phyloP scores from a whole-genome alignment of 2,329 filamentous ascomycete genomes.

The Cordyceps militaris region DNA sequence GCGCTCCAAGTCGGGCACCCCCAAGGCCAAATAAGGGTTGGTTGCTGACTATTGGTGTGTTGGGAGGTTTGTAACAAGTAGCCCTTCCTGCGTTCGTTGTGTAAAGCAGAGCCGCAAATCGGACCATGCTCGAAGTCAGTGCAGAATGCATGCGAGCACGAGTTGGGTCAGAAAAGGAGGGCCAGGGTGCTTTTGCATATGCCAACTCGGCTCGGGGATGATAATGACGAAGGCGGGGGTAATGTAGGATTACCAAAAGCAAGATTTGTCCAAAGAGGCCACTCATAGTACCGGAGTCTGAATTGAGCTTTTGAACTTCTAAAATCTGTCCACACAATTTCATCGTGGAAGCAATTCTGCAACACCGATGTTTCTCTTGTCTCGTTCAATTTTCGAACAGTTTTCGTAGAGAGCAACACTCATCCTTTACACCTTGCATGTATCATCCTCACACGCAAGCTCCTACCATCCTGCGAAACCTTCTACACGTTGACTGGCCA shows the following conservation, averaged over 20 bases:
- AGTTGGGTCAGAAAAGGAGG: background rate
- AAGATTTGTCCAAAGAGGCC: background rate
- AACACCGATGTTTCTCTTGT: too few species aligned
- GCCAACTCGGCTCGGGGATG: background rate
- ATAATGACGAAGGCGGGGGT: background rate
- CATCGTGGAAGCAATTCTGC: too few species aligned
- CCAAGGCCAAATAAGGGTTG: slow-evolving; percentile 24
- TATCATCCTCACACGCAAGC: too few species aligned
- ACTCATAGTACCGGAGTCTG: background rate
- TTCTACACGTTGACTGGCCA: too few species aligned
- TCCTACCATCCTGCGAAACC: too few species aligned
- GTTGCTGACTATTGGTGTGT: too few species aligned
- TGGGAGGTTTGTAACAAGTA: background rate
- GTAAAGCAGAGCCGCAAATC: background rate
- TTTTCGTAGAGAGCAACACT: too few species aligned
- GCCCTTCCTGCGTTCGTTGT: too few species aligned
- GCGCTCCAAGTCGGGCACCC: slow-evolving; percentile 54
- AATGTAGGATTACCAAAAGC: background rate
- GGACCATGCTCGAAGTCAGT: background rate
- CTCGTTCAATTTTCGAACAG: too few species aligned
- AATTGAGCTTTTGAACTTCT: too few species aligned
- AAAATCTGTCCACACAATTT: too few species aligned
- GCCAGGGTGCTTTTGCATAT: background rate
- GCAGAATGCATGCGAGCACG: background rate
- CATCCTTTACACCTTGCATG: too few species aligned